Base-by-base conservation (phyloP, 805 yeast species). In the Metschnikowia bowlesiae region DNA sequence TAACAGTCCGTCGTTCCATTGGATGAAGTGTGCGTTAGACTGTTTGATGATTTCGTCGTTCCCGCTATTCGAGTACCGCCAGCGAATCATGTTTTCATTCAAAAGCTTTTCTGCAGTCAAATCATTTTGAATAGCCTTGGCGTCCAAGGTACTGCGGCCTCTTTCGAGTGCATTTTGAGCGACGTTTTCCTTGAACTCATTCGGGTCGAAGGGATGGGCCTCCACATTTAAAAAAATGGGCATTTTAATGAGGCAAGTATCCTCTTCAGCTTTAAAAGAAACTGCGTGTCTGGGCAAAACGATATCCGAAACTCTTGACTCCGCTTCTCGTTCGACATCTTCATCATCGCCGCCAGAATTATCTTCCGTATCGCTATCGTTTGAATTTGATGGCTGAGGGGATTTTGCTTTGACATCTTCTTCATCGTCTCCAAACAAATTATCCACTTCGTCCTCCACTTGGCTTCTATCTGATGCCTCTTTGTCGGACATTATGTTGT, bases 1-100 rank as follows among this genome's bases (percentile, higher is more conserved):
- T 54, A 83, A 70, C 4, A 89, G 76, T 1, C 99, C 99, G 68
- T 94, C 98, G 49, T 87, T 85, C 99, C 99, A 94, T 65, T 89
- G 87, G 34, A 94, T 79, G 50, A 92, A 82, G 62, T 91, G 89
- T 5, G 97, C 84, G 63, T 94, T 94, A 8, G 96, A 85, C 65
- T 90, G 96, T 59, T 87, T 87, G 61, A 81, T 80, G 56, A 91
- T 82, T 53, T 85, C 89, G 39, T 83, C 84, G 47, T 77, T 72
- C n/a, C 79, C 80, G 53, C 83, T 84, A 51, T 85, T 81, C 13
- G 89, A 85, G 66, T 91, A 92, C 68, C 96, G 82, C 99, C 99
- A 94, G 63, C 99, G 81, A 33, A 94, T 75, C 0, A 97, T 89
- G 66, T 90, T 92, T 61, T 87, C 90, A 54, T 85, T 89, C 49